Conservation (phyloP, 2,329 filamentous ascomycete genomes). For the Botrytis fabae region DNA sequence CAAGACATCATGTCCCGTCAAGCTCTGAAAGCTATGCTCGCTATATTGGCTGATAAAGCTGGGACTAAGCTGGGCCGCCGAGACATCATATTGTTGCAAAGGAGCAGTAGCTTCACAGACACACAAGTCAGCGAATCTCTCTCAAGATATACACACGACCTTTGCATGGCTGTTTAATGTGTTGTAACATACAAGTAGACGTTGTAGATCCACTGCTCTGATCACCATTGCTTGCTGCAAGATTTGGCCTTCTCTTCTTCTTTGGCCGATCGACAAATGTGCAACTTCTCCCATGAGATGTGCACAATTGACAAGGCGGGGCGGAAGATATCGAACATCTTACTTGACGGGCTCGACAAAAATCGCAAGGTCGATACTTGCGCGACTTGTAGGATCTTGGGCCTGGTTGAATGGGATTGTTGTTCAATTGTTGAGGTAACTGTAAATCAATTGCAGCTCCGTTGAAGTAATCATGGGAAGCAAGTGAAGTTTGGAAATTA, state of each 20-base stretch:
- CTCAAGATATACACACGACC: not conserved
- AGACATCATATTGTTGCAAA: constrained; percentile 33
- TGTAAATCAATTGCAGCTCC: not conserved
- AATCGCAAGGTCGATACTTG: constrained; percentile 47
- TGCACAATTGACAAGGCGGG: constrained; percentile 47
- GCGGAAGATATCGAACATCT: constrained; percentile 45
- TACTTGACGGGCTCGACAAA: constrained; percentile 31
- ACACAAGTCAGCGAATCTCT: constrained; percentile 25
- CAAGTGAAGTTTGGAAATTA: constrained; percentile 7
- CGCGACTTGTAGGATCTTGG: constrained; percentile 40
- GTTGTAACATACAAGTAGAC: constrained; percentile 31
- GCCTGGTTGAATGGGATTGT: constrained; percentile 34
- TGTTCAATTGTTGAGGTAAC: constrained; percentile 29
- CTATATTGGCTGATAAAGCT: constrained; percentile 37
- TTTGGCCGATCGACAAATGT: constrained; percentile 47
- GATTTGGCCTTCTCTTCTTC: constrained; percentile 39
- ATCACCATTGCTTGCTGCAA: constrained; percentile 31
- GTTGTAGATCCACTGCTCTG: constrained; percentile 18
- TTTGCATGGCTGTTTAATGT: not conserved
- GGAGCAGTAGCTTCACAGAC: constrained; percentile 28
- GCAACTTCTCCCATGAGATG: constrained; percentile 46
- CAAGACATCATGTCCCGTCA: constrained; percentile 34
- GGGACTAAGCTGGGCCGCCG: constrained; percentile 35
- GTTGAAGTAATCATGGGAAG: constrained; percentile 4
- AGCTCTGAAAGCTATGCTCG: constrained; percentile 33